Conservation (phyloP, 2,329 filamentous ascomycete genomes). For the Ceratocystis papillata region DNA sequence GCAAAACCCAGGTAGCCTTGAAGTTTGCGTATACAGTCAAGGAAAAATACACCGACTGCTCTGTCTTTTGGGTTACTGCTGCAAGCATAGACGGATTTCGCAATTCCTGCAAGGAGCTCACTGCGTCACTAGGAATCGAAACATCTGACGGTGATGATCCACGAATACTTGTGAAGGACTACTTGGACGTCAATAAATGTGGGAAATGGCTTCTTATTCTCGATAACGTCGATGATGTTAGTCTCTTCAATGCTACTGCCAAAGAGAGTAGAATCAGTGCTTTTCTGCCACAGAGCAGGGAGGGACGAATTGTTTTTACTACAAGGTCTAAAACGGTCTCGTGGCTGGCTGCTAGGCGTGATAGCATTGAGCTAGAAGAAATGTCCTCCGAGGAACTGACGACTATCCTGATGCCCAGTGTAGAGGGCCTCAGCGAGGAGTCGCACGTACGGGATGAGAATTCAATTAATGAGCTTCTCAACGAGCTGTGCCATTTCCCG, state of each 20-base stretch:
- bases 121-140: not conserved
- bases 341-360: not conserved
- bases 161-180: slow-evolving; percentile 19
- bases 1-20: too few relatives aligned
- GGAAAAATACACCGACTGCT: too few relatives aligned
- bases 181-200: slow-evolving; percentile 25
- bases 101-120: not conserved
- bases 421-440: not conserved
- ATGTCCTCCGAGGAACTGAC: not conserved
- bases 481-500: slow-evolving; percentile 21
- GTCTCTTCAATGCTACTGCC: not conserved
- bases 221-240: slow-evolving; percentile 27
- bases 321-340: slow-evolving; percentile 1
- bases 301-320: slow-evolving; percentile 17
- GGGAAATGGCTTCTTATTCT: slow-evolving; percentile 28
- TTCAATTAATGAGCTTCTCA: not conserved
- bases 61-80: not conserved
- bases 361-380: not conserved
- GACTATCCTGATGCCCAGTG: not conserved
- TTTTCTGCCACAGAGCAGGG: slow-evolving; percentile 29
- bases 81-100: not conserved
- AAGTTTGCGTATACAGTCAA: too few relatives aligned
- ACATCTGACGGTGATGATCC: not conserved
- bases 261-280: slow-evolving; percentile 3
- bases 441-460: not conserved